Evolutionary conservation across 305 asterid genomes (phyloP), one percentile per base, ranked within the genome.

Genomic region (Withania somnifera): DNA sequence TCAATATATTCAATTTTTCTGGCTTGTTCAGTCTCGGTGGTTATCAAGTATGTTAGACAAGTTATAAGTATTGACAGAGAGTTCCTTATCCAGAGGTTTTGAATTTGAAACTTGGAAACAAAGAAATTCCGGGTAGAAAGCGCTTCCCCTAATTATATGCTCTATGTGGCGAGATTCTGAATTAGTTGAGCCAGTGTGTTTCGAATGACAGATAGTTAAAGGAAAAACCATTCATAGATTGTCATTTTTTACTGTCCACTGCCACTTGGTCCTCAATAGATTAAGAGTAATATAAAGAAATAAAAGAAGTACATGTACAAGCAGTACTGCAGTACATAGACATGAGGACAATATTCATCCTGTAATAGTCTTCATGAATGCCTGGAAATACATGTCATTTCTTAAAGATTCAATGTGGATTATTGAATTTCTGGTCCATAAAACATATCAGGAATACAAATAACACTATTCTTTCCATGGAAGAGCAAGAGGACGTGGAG

Each of bases 401-500:
- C n/a, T n/a, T n/a, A n/a, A n/a, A n/a, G n/a, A n/a, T n/a, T n/a
- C n/a, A n/a, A 30, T 1, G 34, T 30, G 34, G 34, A 34, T 50
- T 14, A 50, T 14, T 50, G 54, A 50, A 50, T 50, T 50, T 50
- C n/a, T n/a, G n/a, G n/a, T n/a, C n/a, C n/a, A n/a, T n/a, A n/a
- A n/a, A 50, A 50, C 0, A 50, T 7, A 50, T 4, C 2, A 14
- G 24, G 60, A 17, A 53, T n/a, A 53, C 13, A 26, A 47, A 51
- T 4, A 26, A 8, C n/a, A 26, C 40, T 73, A 73, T 47, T 73
- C 79, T 85, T 88, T 92, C 97, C 97, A 90, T 57, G 95, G 82
- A 83, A 89, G 95, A 19, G 93, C 89, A 77, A 3, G 86, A 50
- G 85, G 85, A 50, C 81, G 75, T 78, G 81, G 83, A 71, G 90